Base-by-base conservation (phyloP, 495 filamentous ascomycete species). In the Penicillium salamii region DNA sequence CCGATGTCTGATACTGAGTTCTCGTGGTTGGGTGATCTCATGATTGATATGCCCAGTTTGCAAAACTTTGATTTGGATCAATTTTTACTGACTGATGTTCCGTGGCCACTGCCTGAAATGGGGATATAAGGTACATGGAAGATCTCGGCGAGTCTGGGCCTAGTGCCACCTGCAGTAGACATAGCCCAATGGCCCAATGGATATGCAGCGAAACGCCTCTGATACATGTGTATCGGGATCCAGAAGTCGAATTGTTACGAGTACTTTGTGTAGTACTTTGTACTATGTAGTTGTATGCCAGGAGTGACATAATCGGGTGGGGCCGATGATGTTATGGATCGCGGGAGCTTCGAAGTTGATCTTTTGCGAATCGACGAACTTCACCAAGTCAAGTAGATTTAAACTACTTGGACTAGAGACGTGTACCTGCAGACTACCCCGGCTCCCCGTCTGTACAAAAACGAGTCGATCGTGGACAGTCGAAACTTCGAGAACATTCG, bases 41-140 rank as follows among this genome's bases (percentile, higher is more conserved):
- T 75, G 40, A 63, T 72, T 46, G 71, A 74, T 58, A 72, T 76
- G 53, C 71, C 72, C 1, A 68, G 68, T 53, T 49, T 76, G 21
- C 69, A 69, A 50, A 66, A 74, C 19, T 72, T 74, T 52, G 73
- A 76, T 61, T 51, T 76, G 45, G 71, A 72, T 12, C 57, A 63
- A 44, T 71, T 71, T 28, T 48, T 71, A 7, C 50, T 52, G 46
- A 66, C 62, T 24, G 60, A 63, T 50, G 63, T 66, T 9, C 56
- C 62, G 21, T 68, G 55, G 60, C 61, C 64, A 23, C 49, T 61
- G 35, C 58, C 66, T 28, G 61, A 67, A 47, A 60, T 62, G 53
- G 62, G 66, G 17, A 63, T 66, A 58, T 63, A 45, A 50, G 19
- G 29, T 37, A 9, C 19, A n/a, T 49, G 26, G 18, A 33, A 23